phyloP scores from a whole-genome alignment of 371 early-diverging fungal species.

The Lichtheimia hyalospora region DNA sequence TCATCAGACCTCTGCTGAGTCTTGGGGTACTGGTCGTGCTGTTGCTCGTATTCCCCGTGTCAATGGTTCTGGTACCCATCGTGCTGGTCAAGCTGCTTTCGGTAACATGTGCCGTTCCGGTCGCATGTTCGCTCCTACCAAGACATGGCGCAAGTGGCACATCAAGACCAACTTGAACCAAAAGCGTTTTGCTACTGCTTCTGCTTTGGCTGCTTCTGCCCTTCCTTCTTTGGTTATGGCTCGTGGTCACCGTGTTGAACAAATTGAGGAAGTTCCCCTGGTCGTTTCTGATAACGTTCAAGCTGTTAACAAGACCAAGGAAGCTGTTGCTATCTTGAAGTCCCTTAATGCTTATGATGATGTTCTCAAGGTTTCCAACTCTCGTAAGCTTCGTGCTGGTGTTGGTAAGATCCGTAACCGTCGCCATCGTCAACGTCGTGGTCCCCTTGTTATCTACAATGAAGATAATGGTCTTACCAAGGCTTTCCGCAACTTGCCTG shows the following conservation, averaged over 20 bases:
- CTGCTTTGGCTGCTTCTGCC: slow-evolving; percentile 99
- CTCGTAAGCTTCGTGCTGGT: slow-evolving; percentile 98
- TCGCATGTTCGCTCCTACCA: slow-evolving; percentile 99
- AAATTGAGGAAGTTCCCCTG: slow-evolving; percentile 97
- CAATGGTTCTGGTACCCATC: slow-evolving; percentile 97
- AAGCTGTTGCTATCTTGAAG: slow-evolving; percentile 92
- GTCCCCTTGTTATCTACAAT: slow-evolving; percentile 97
- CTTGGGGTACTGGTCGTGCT: slow-evolving; percentile 99
- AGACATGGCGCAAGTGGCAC: slow-evolving; percentile 99
- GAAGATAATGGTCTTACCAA: slow-evolving; percentile 94
- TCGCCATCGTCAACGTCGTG: slow-evolving; percentile 97
- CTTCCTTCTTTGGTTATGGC: slow-evolving; percentile 95
- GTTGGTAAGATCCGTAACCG: slow-evolving; percentile 99
- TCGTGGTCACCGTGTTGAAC: slow-evolving; percentile 98
- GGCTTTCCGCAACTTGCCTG: slow-evolving; percentile 99
- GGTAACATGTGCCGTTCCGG: slow-evolving; percentile 99
- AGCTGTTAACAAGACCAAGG: slow-evolving; percentile 94
- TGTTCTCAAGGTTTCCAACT: slow-evolving; percentile 96
- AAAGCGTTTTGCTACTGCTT: slow-evolving; percentile 98
- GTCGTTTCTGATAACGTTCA: slow-evolving; percentile 88
- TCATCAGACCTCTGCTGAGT: slow-evolving; percentile 99
- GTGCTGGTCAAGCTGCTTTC: slow-evolving; percentile 99
- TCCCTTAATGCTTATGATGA: slow-evolving; percentile 94
- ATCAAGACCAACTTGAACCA: slow-evolving; percentile 98
- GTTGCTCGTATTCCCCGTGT: slow-evolving; percentile 99